Evolutionary conservation across 2,329 filamentous ascomycete species (phyloP), one percentile per base, ranked within the genome.

Genomic region (Plectosphaerella sp.): DNA sequence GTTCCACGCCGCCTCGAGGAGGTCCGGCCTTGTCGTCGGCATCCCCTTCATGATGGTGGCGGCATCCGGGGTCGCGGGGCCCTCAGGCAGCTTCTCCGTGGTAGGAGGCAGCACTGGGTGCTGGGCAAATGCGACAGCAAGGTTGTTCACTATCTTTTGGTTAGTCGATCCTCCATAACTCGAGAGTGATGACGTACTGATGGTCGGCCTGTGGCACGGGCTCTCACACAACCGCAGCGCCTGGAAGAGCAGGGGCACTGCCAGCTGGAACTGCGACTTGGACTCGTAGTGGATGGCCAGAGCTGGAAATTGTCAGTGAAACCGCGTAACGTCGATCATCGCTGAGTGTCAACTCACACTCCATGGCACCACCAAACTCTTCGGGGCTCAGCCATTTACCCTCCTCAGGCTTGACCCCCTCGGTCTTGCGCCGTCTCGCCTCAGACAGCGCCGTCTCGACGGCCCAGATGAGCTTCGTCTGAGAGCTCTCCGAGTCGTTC

Each of bases 211-310:
- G 66, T 96, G 91, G 66, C 92, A 97, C 28, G 76, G 79, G 24
- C 73, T 72, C 20, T 70, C 83, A 78, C 65, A 86, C 45, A 94
- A 71, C 16, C 85, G 79, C 35, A 96, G 76, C 6, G 92, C 90
- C 63, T 95, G 91, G 61, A 97, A 83, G 66, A 92, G 96, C 28
- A 97, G 77, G 4, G 92, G 91, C 20, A 92, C 81, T 6, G 92
- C 88, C 2, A 97, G 83, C 59, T 93, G 89, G 63, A 91, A 87
- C 60, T 89, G 83, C 45, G 86, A 82, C 60, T 83, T 84, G 47
- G 80, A 77, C 63, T 89, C 84, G 68, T 96, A 97, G 60, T 86
- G 84, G 53, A 86, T 80, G 16, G 83, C 93, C 22, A 97, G 78
- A 12, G 89, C 87, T 82, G 54, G 64, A 54, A 58, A 11, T 10